These are phyloP conservation scores for Saccharomyces mikatae DNA, from an alignment of 805 yeast genomes.

Conservation along the genomic window DNA sequence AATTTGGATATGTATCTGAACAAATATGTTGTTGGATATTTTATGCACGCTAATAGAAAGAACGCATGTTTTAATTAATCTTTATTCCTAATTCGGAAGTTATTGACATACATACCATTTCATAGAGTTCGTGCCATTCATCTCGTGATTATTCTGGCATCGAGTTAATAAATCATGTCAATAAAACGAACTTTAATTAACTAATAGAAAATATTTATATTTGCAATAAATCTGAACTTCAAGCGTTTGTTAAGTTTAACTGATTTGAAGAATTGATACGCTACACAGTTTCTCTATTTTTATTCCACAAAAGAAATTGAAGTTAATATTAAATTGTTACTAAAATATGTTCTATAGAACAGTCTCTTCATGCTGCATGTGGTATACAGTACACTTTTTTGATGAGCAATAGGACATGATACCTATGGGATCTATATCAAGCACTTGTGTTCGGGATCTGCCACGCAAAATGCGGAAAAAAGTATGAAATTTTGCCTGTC, in stretches of 20 bases:
- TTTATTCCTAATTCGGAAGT: background rate
- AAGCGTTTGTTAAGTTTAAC: background rate
- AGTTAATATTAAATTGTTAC: background rate
- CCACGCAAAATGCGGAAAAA: background rate
- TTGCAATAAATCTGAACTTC: background rate
- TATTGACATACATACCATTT: background rate
- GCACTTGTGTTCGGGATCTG: background rate
- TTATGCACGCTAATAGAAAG: background rate
- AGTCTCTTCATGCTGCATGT: background rate
- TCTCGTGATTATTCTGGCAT: background rate
- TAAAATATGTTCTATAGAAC: background rate
- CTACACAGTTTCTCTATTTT: background rate
- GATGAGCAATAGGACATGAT: background rate
- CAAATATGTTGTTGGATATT: background rate
- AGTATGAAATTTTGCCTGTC: background rate
- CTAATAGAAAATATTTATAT: background rate
- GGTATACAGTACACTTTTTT: background rate
- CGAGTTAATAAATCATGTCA: background rate
- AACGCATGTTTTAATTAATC: background rate
- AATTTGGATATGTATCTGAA: background rate
- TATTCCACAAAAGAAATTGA: background rate
- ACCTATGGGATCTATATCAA: background rate
- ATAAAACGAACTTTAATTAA: background rate
- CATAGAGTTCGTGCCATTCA: background rate
- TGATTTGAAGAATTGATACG: background rate